Evolutionary conservation across 1,139 yeast species (phyloP).

Genomic region (Williopsis jadinii): DNA sequence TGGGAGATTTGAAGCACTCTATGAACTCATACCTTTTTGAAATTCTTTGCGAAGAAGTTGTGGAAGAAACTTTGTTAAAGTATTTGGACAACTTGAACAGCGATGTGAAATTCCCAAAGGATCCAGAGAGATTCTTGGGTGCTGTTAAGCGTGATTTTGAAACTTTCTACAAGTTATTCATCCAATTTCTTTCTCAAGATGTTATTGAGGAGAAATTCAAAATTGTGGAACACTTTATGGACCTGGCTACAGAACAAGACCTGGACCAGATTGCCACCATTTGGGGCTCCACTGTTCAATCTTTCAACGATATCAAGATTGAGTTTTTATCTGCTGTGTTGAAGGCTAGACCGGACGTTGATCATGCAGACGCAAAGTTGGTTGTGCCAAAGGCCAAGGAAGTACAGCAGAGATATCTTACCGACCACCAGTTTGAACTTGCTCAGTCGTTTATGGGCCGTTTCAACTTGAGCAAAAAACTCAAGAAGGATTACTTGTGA

Average conservation of each 20-base stretch:
- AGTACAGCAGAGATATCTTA: constrained; percentile 5
- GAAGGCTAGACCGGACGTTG: constrained; percentile 12
- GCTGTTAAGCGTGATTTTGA: constrained; percentile 67
- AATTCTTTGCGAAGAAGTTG: constrained; percentile 43
- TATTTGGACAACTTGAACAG: constrained; percentile 42
- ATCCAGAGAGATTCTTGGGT: constrained; percentile 38
- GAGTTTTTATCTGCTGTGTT: constrained; percentile 11
- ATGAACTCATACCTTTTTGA: constrained; percentile 45
- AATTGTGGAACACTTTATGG: constrained; percentile 68
- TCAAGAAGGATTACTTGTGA: constrained; percentile 10
- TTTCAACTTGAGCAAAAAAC: constrained; percentile 6
- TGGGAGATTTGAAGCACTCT: constrained; percentile 49
- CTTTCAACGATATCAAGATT: constrained; percentile 9
- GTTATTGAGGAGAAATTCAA: constrained; percentile 45
- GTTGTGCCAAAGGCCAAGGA: constrained; percentile 9
- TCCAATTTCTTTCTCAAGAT: constrained; percentile 39
- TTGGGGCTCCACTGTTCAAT: constrained; percentile 8
- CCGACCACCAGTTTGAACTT: constrained; percentile 3
- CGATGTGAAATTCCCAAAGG: constrained; percentile 26
- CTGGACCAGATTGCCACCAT: constrained; percentile 5
- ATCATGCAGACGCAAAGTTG: constrained; percentile 8
- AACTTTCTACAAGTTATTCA: constrained; percentile 54
- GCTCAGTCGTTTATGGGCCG: constrained; percentile 13
- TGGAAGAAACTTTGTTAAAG: constrained; percentile 40
- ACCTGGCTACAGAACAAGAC: constrained; percentile 28